Evolutionary conservation across 768 basidiomycete species (phyloP).

Genomic region (Mycena leptocephala): DNA sequence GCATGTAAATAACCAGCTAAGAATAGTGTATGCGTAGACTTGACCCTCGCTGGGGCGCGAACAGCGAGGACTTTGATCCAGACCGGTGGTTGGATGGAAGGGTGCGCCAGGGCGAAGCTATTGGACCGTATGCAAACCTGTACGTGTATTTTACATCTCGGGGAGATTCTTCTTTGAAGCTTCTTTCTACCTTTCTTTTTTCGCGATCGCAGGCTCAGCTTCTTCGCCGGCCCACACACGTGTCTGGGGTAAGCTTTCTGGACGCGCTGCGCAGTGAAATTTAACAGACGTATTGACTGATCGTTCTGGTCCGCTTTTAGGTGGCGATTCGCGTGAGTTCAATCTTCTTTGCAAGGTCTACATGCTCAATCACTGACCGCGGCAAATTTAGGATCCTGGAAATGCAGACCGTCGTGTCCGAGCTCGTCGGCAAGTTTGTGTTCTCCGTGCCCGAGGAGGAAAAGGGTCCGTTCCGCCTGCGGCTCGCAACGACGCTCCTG

Average conservation of each 20-base stretch:
- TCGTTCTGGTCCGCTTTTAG: neutral
- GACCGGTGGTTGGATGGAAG: conserved; percentile 50
- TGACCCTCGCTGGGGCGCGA: conserved; percentile 52
- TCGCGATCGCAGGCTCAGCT: conserved; percentile 20
- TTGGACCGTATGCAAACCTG: conserved; percentile 47
- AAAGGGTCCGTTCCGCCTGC: conserved; percentile 12
- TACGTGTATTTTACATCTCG: conserved; percentile 32
- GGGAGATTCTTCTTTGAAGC: neutral
- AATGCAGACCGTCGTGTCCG: conserved; percentile 58
- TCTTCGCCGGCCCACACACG: conserved; percentile 24
- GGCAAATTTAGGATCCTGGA: conserved; percentile 47
- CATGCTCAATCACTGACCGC: neutral
- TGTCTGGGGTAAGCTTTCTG: conserved; percentile 23
- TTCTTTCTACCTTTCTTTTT: neutral
- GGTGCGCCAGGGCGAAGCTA: conserved; percentile 37
- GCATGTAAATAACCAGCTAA: neutral
- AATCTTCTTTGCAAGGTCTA: neutral
- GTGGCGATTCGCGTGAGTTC: conserved; percentile 32
- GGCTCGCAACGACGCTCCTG: conserved; percentile 20
- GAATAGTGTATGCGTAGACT: conserved; percentile 6
- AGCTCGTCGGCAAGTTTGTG: conserved; percentile 56
- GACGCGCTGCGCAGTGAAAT: neutral
- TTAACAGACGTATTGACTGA: neutral
- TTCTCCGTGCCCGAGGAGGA: conserved; percentile 44
- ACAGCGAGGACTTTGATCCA: conserved; percentile 53